Evolutionary conservation across 495 filamentous ascomycete species (phyloP).

Genomic region (Penicillium crystallinum): DNA sequence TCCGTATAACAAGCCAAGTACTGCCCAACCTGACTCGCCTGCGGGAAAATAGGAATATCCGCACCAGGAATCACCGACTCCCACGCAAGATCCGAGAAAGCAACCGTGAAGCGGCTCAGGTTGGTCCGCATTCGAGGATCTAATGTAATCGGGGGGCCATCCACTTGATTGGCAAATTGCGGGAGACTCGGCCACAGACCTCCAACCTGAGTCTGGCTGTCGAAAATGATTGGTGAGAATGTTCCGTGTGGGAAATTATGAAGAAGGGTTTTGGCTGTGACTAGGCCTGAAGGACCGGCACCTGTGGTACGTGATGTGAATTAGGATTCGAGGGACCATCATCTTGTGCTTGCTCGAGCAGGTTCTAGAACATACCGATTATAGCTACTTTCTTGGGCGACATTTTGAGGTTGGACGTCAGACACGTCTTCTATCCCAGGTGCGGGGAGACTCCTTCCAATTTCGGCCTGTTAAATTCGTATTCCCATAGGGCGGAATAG

Average conservation of each 20-base stretch:
- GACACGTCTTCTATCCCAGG: too few species aligned
- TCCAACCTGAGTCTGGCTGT: slow-evolving; percentile 58
- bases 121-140: slow-evolving; percentile 73
- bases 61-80: slow-evolving; percentile 35
- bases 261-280: slow-evolving; percentile 74
- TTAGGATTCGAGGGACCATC: not conserved
- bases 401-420: slow-evolving; percentile 17
- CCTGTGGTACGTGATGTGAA: slow-evolving; percentile 37
- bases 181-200: slow-evolving; percentile 61
- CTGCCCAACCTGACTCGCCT: slow-evolving; percentile 66
- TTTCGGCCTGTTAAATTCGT: not conserved
- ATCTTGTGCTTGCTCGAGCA: not conserved
- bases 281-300: slow-evolving; percentile 76
- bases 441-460: not conserved
- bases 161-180: too few species aligned
- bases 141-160: slow-evolving; percentile 33
- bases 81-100: slow-evolving; percentile 78
- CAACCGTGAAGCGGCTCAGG: slow-evolving; percentile 69
- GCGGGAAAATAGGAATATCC: slow-evolving; percentile 58
- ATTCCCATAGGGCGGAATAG: not conserved
- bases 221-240: slow-evolving; percentile 69
- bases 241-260: slow-evolving; percentile 49
- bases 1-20: slow-evolving; percentile 63
- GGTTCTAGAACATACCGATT: slow-evolving; percentile 46
- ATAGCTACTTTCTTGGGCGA: slow-evolving; percentile 59